Base-by-base conservation (phyloP, 2,329 filamentous ascomycete genomes). In the Magnaporthiopsis rhizophila region DNA sequence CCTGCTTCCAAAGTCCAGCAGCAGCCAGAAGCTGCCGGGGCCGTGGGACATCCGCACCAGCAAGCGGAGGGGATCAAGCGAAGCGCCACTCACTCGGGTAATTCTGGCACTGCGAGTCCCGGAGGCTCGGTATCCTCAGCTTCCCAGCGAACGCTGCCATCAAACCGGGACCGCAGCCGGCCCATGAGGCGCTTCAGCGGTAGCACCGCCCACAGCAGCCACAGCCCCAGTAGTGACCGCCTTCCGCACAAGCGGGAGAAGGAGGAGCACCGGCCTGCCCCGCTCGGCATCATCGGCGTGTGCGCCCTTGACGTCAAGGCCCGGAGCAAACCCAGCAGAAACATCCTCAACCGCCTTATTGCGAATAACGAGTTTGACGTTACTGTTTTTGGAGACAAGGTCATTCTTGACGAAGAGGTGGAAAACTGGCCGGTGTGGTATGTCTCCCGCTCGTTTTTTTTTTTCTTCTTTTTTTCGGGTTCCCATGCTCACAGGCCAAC, bases 381-480 rank as follows among this genome's bases (percentile, higher is more conserved):
- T 30, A 89, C 96, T 67, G 94, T 99, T 15, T 99, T 99, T 79
- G 96, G 95, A 61, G 95, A 99, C 79, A 99, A 99, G 78, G 94
- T 97, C 58, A 99, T 99, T 69, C 82, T 99, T 50, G 95, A 99
- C 72, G 95, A 99, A 84, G 91, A 90, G 67, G 89, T 97, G 64
- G 92, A 96, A 76, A 96, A 97, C 74, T 97, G 93, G 93, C 93
- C 93, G 24, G 87, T 96, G 64, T 96, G 92, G 85, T 86, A 77
- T 74, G 83, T 75, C 50, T n/a, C 6, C 26, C 32, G 11, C 18
- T 21, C 34, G 6, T 21, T 38, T 65, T 38, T 21, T 38, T 65
- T 38, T 36, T 11, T 11, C 32, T 11, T 3, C 32, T 26, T 36
- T 30, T 30, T 30, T 34, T 15, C 28, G 24, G 53, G 60, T 12